phyloP scores from a whole-genome alignment of 2,329 filamentous ascomycete genomes.

The Myriosclerotinia scirpicola region DNA sequence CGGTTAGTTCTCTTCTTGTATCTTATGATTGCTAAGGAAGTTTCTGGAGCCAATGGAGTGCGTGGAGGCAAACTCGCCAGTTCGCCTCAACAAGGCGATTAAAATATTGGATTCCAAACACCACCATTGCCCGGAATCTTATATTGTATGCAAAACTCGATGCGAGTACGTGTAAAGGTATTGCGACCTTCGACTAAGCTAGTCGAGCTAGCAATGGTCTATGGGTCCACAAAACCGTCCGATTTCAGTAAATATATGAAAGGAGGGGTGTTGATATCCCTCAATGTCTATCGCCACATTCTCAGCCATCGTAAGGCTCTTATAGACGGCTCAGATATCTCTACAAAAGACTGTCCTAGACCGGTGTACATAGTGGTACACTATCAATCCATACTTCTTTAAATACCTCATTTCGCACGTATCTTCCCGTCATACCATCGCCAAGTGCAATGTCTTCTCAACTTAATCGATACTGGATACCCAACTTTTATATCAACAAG shows the following conservation, averaged over 20 bases:
- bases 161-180: slow-evolving; percentile 20
- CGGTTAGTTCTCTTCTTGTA: slow-evolving; percentile 13
- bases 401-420: not conserved
- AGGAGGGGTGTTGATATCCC: not conserved
- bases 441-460: slow-evolving; percentile 39
- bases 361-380: not conserved
- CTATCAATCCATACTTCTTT: slow-evolving; percentile 27
- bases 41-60: slow-evolving; percentile 14
- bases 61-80: slow-evolving; percentile 15
- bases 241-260: slow-evolving; percentile 9
- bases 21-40: slow-evolving; percentile 12
- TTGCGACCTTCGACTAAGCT: slow-evolving; percentile 11
- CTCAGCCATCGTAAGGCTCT: slow-evolving; percentile 11
- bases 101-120: slow-evolving; percentile 22
- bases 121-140: slow-evolving; percentile 9
- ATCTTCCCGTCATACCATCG: slow-evolving; percentile 25
- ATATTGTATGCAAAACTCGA: slow-evolving; percentile 11
- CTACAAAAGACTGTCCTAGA: slow-evolving; percentile 12
- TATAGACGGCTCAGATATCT: slow-evolving; percentile 2
- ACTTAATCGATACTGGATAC: slow-evolving; percentile 62
- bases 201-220: not conserved
- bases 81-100: slow-evolving; percentile 21
- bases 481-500: slow-evolving; percentile 58
- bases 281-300: slow-evolving; percentile 14
- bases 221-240: slow-evolving; percentile 8